Evolutionary conservation across 176 grass and related monocot genomes (phyloP), one percentile per base, ranked within the genome.

Genomic region (Eleusine indica): DNA sequence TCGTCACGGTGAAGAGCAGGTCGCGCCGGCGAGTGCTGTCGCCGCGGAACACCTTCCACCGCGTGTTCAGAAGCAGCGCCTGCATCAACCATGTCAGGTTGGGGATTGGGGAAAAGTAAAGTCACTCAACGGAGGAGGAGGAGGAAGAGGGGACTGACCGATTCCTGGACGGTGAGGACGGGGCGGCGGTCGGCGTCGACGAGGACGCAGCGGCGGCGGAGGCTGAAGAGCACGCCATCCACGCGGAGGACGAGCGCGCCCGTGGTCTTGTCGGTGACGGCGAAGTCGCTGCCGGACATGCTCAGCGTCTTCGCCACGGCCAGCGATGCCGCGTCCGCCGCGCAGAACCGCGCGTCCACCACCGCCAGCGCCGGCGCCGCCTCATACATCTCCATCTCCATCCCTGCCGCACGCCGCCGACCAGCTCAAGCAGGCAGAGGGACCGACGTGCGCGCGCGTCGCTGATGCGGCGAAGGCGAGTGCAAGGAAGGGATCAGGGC

Each of bases 31-130:
- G 73, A 7, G 90, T 83, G 87, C 87, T 90, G 63, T 92, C 79
- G 43, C 93, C 90, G 18, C 81, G 80, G 76, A 77, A 94, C 70
- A 77, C 93, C 62, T 74, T 71, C 90, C 90, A 95, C 44, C 90
- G 86, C 35, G 47, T 81, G 82, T 85, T 91, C 78, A 60, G 21
- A 15, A 29, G 80, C 8, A 74, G 12, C 5, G 75, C 25, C 85
- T 87, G n/a, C 25, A 21, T 8, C 65, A 11, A 39, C 2, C 3
- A 3, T 30, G 63, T 66, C 63, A 66, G 63, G 3, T 35, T 18
- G 32, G 6, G 30, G 14, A 38, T 38, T 15, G 11, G 12, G 13
- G 29, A 1, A 1, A 47, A 11, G 32, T 35, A 1, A 47, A 47
- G 11, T 1, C 9, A 12, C 1, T 47, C 44, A 11, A 47, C 25